phyloP scores from a whole-genome alignment of 2,329 filamentous ascomycete species.

The Paraphaeosphaeria minitans region DNA sequence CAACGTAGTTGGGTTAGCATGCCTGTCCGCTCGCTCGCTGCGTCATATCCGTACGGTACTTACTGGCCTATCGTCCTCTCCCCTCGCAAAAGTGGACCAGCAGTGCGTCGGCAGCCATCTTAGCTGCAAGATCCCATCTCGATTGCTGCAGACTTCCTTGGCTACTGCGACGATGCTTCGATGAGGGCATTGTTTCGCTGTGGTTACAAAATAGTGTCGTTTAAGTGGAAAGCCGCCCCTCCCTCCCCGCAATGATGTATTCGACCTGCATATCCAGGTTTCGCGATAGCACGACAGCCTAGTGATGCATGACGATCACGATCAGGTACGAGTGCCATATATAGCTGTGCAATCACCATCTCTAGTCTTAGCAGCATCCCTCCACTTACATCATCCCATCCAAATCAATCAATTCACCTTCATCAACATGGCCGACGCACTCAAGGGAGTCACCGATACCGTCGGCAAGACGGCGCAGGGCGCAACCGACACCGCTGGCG shows the following conservation, averaged over 20 bases:
- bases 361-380: not conserved
- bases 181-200: not conserved
- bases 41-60: not conserved
- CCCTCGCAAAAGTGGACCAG: not conserved
- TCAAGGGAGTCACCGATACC: not conserved
- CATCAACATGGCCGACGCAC: constrained; percentile 4
- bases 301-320: not conserved
- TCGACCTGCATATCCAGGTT: constrained; percentile 1
- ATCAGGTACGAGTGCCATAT: not conserved
- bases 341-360: not conserved
- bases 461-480: constrained; percentile 3
- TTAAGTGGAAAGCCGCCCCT: not conserved
- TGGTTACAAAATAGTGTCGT: not conserved
- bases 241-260: constrained; percentile 4
- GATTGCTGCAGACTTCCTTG: not conserved
- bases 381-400: not conserved
- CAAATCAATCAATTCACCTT: not conserved
- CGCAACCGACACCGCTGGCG: constrained; percentile 1
- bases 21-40: not conserved
- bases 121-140: not conserved
- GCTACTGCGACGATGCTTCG: not conserved
- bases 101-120: not conserved
- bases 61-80: not conserved
- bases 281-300: not conserved
- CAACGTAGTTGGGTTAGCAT: not conserved